Base-by-base conservation (phyloP, 345 rosid species). In the Pugionium cornutum region DNA sequence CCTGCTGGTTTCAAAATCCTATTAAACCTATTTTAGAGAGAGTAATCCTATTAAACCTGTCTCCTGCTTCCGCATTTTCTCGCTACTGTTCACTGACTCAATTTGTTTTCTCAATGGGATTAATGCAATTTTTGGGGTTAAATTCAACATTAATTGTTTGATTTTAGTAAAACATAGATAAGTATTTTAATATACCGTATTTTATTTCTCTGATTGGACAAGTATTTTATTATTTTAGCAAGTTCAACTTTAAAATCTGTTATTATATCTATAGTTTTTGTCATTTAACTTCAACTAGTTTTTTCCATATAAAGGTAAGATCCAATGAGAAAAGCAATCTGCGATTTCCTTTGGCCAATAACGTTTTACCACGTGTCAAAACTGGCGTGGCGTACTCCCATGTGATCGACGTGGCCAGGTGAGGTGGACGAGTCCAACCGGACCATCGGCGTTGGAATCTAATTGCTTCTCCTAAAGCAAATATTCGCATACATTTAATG, bases 401-500 rank as follows among this genome's bases (percentile, higher is more conserved):
- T 57, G 70, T 57, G 75, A 57, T 49, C 64, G 51, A 28, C 69
- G 60, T 54, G 59, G 53, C 48, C 44, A 47, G 32, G 50, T 65
- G 66, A 72, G 70, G 76, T 72, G 76, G 66, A 10, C 35, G 45
- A 41, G 25, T 67, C 57, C 49, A 36, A 70, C 26, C 35, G 68
- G 68, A 48, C 64, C 58, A 57, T 50, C 35, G 8, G 49, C 47
- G 39, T 56, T 64, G 53, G 76, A 72, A 56, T 70, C 52, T 63
- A 7, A 2, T 36, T 53, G 50, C 51, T 31, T 28, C 53, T 18
- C 25, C 48, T 37, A 73, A 66, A 73, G 72, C 62, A 66, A 59
- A 73, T 65, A 73, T 73, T 66, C 72, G 67, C 62, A 43, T 62
- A 36, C 66, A 73, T 53, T 59, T 35, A 65, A 11, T 63, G 39